Evolutionary conservation across 2,329 filamentous ascomycete species (phyloP).

Genomic region (Proliferodiscus dingleyae): DNA sequence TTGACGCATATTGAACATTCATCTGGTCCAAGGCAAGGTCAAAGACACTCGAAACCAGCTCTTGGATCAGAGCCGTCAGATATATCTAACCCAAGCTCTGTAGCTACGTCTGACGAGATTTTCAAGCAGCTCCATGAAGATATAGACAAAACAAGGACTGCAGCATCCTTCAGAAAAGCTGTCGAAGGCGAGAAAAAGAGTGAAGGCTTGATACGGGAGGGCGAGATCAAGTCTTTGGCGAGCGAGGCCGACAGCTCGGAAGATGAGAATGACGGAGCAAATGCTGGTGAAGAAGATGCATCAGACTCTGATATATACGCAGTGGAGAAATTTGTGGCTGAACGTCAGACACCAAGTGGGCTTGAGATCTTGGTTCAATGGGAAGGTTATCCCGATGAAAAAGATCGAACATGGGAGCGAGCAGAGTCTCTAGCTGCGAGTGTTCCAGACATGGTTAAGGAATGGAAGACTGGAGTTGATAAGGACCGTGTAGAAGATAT

Average conservation of each 20-base stretch:
- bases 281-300: background rate
- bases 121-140: constrained; percentile 1
- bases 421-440: constrained; percentile 6
- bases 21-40: background rate
- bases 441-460: constrained; percentile 12
- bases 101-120: background rate
- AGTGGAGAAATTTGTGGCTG: constrained; percentile 9
- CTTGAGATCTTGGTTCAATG: constrained; percentile 16
- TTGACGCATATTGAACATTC: background rate
- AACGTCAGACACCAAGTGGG: constrained; percentile 6
- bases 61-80: background rate
- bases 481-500: background rate
- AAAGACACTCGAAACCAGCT: background rate
- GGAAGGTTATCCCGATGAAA: constrained; percentile 16
- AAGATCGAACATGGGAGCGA: constrained; percentile 19
- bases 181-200: background rate
- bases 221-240: background rate
- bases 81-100: background rate
- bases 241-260: background rate
- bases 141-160: background rate
- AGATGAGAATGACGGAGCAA: too few relatives aligned
- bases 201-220: background rate
- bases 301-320: constrained; percentile 1
- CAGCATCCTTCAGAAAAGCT: background rate
- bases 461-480: constrained; percentile 9